A percentile compares a stretch with the other conserved stretches of the same genome.
Evolutionary conservation across 176 grass and related monocot genomes (phyloP).

Genomic region (Pontederia paniculata): DNA sequence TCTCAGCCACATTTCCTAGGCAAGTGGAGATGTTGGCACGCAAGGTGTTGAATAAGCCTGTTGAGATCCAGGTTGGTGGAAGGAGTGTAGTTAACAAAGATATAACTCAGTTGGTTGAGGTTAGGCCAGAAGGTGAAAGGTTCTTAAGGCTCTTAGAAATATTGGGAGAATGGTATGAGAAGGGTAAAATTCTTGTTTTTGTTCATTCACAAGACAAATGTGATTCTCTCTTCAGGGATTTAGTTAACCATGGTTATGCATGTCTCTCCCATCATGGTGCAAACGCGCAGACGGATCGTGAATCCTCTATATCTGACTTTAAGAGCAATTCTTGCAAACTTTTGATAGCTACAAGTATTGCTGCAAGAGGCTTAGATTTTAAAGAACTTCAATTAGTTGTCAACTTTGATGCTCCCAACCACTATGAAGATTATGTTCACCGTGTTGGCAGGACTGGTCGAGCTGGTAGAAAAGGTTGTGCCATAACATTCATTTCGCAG

Average conservation of each 20-base stretch:
- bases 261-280: constrained; percentile 82
- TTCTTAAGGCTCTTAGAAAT: constrained; percentile 78
- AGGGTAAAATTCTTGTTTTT: constrained; percentile 97
- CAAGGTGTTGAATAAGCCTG: constrained; percentile 70
- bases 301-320: constrained; percentile 89
- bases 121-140: constrained; percentile 64
- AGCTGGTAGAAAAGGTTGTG: constrained; percentile 76
- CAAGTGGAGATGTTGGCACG: constrained; percentile 89
- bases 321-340: constrained; percentile 83
- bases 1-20: constrained; percentile 89
- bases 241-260: constrained; percentile 85
- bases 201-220: constrained; percentile 99
- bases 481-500: constrained; percentile 86
- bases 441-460: constrained; percentile 91
- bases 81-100: constrained; percentile 97
- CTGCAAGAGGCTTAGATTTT: constrained; percentile 89
- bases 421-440: constrained; percentile 99
- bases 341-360: constrained; percentile 82
- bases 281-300: constrained; percentile 93
- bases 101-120: constrained; percentile 77
- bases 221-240: constrained; percentile 83
- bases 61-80: constrained; percentile 90
- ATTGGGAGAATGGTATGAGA: constrained; percentile 78
- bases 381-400: constrained; percentile 93
- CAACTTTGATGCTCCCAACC: constrained; percentile 93